A percentile compares a stretch with the other conserved stretches of the same genome.
Conservation (phyloP, 1,284 basidiomycete species). For the Cutaneotrichosporon sp. region DNA sequence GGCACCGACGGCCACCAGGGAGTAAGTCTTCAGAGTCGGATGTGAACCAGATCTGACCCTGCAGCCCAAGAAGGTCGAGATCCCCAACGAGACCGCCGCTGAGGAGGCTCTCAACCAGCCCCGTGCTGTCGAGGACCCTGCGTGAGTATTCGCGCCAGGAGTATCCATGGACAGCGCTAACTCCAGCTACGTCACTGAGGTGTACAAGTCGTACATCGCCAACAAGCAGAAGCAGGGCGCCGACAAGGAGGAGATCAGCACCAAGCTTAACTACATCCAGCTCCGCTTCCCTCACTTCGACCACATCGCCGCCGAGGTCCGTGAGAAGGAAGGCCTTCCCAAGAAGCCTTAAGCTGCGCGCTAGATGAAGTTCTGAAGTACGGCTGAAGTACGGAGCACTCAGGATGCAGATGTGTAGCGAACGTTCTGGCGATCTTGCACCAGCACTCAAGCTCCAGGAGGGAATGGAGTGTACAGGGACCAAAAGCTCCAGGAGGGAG, state of each 20-base stretch:
- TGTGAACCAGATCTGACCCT: neutral
- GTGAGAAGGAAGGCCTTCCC: constrained; percentile 8
- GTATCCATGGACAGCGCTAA: neutral
- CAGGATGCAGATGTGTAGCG: no score
- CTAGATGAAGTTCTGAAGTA: neutral
- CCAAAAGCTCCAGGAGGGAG: no score
- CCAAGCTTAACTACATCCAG: constrained; percentile 15
- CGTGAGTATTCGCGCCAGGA: constrained; percentile 1
- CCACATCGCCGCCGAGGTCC: constrained; percentile 6
- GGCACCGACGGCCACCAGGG: constrained; percentile 4
- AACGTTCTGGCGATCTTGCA: no score
- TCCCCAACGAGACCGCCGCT: constrained; percentile 14
- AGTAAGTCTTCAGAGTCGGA: neutral
- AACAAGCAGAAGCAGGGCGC: constrained; percentile 21
- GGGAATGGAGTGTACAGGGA: no score
- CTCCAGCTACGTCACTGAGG: constrained; percentile 13
- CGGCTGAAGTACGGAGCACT: no score
- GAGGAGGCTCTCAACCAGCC: constrained; percentile 12
- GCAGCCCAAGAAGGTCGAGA: constrained; percentile 9
- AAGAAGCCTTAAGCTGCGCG: constrained; percentile 1
- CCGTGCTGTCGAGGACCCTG: constrained; percentile 15
- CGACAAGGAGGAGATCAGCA: neutral
- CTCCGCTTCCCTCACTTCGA: constrained; percentile 10
- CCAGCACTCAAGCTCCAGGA: no score
- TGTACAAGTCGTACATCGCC: constrained; percentile 13